Evolutionary conservation across 345 rosid genomes (phyloP).

Genomic region (Trapa bicornis): DNA sequence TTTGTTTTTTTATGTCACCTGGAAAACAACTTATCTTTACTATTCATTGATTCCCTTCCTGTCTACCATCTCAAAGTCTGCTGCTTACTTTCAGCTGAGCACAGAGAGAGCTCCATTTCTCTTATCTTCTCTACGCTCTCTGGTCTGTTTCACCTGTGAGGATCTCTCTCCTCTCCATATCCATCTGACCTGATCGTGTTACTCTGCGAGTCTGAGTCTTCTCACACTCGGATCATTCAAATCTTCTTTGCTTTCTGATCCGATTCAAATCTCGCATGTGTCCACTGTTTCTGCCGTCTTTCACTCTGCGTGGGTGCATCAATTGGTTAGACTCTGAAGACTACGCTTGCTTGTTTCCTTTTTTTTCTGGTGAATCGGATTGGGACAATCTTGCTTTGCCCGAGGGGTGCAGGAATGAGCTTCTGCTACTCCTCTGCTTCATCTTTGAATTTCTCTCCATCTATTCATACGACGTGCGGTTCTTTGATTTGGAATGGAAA

Average conservation of each 20-base stretch:
- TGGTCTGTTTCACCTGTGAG: not conserved
- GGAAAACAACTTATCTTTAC: too few species aligned
- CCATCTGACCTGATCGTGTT: too few species aligned
- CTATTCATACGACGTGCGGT: not conserved
- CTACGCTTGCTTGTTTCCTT: constrained; percentile 1
- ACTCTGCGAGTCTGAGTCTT: not conserved
- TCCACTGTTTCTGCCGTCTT: not conserved
- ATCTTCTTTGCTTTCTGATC: not conserved
- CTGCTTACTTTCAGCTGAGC: too few species aligned
- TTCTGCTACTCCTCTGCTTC: constrained; percentile 16
- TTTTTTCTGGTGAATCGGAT: constrained; percentile 14
- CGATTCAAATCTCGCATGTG: not conserved
- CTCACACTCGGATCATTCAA: not conserved
- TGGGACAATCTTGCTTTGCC: constrained; percentile 9
- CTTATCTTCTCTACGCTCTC: not conserved
- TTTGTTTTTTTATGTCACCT: too few species aligned
- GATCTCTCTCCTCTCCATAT: not conserved
- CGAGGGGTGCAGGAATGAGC: constrained; percentile 13
- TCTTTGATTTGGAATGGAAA: not conserved
- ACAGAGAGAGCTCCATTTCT: not conserved
- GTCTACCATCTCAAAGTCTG: too few species aligned
- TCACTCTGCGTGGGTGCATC: not conserved
- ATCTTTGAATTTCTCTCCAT: not conserved
- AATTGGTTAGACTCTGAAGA: not conserved
- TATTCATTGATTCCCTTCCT: too few species aligned